phyloP scores from a whole-genome alignment of 441 rosid genomes.

The Adansonia madagascariensis region DNA sequence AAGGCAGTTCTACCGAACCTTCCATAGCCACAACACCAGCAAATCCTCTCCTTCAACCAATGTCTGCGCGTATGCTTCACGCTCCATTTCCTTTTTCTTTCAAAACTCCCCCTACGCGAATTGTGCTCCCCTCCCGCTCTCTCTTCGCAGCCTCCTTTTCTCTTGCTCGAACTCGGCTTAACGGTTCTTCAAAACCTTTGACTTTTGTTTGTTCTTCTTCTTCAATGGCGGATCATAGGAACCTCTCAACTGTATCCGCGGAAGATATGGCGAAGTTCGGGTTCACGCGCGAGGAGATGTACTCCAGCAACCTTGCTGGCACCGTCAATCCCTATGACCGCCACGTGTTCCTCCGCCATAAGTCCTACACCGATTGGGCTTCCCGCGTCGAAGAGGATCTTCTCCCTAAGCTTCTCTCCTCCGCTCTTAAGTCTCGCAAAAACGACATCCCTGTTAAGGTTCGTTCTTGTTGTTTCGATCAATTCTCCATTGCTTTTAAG shows the following conservation, averaged over 20 bases:
- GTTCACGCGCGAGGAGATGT: constrained; percentile 79
- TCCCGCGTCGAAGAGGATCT: constrained; percentile 70
- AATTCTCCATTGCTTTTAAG: not conserved
- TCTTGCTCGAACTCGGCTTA: not conserved
- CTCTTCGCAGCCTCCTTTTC: constrained; percentile 8
- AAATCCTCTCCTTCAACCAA: not conserved
- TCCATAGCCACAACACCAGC: constrained; percentile 4
- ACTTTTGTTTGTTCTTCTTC: constrained; percentile 11
- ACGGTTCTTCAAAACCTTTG: constrained; percentile 19
- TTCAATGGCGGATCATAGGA: constrained; percentile 48
- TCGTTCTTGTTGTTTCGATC: constrained; percentile 17
- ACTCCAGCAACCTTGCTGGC: constrained; percentile 55
- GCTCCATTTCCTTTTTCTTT: constrained; percentile 22
- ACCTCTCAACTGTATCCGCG: constrained; percentile 28
- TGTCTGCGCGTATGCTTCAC: constrained; percentile 32
- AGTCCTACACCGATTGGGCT: constrained; percentile 62
- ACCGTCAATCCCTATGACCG: constrained; percentile 74
- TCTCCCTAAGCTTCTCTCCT: constrained; percentile 65
- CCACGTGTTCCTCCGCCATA: constrained; percentile 75
- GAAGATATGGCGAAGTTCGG: constrained; percentile 62
- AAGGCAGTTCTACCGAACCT: not conserved
- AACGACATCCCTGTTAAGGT: constrained; percentile 65
- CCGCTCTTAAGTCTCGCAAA: constrained; percentile 68
- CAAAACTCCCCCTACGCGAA: constrained; percentile 27
- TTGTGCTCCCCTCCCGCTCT: constrained; percentile 31